A percentile compares a stretch with the other conserved stretches of the same genome.
Conservation (phyloP, 2,329 filamentous ascomycete species). For the Talaromyces rugulosus region DNA sequence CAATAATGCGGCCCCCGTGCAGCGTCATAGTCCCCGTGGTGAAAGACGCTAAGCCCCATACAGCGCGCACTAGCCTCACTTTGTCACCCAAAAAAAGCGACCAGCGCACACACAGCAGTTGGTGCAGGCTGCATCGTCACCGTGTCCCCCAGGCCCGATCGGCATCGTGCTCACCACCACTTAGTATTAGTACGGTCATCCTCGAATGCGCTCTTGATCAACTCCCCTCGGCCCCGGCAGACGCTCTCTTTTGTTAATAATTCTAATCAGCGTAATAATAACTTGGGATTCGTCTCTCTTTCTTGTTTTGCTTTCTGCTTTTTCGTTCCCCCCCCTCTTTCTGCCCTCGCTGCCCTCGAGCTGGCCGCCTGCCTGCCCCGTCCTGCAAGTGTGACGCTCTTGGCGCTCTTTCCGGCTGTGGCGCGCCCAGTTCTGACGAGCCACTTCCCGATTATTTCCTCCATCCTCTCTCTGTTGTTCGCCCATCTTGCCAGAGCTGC, state of each 20-base stretch:
- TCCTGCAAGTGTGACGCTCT: not conserved
- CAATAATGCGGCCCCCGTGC: not conserved
- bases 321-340: not conserved
- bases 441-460: conserved; percentile 1
- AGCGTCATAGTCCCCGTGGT: not conserved
- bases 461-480: not conserved
- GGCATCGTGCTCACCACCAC: not conserved
- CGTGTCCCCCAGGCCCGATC: not conserved
- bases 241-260: not conserved
- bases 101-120: not conserved
- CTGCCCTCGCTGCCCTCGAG: not conserved
- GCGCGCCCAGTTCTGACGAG: conserved; percentile 9
- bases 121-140: no score
- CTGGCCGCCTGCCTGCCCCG: not conserved
- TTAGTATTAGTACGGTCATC: not conserved
- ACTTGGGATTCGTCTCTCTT: not conserved
- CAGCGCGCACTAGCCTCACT: not conserved
- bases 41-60: not conserved
- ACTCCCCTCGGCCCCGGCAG: not conserved
- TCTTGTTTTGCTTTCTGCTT: not conserved
- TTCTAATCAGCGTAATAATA: not conserved
- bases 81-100: not conserved
- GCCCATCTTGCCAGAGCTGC: not conserved
- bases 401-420: conserved; percentile 1
- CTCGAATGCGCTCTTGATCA: not conserved